phyloP scores from a whole-genome alignment of 2,329 filamentous ascomycete genomes.

The Penicillium glabrum region DNA sequence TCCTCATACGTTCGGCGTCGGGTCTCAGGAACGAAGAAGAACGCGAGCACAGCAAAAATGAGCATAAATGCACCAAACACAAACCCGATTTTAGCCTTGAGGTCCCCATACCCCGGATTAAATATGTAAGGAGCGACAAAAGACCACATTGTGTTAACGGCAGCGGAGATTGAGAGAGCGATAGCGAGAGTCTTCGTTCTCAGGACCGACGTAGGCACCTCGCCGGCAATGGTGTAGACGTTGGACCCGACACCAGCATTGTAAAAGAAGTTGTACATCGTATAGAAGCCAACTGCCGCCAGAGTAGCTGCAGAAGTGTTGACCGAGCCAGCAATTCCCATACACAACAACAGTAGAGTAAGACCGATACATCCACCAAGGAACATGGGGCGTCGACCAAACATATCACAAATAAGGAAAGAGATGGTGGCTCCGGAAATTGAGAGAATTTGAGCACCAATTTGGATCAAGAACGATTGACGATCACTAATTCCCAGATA shows the following conservation, averaged over 20 bases:
- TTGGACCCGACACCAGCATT: slow-evolving; percentile 3
- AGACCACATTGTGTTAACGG: slow-evolving; percentile 8
- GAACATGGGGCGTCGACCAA: slow-evolving; percentile 3
- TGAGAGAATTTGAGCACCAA: slow-evolving; percentile 3
- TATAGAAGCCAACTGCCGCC: slow-evolving; percentile 5
- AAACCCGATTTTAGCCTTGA: slow-evolving; percentile 30
- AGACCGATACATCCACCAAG: not conserved
- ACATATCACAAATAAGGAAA: not conserved
- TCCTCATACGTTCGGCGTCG: slow-evolving; percentile 1
- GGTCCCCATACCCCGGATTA: slow-evolving; percentile 18
- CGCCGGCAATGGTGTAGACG: slow-evolving; percentile 5
- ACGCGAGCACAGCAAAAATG: not conserved
- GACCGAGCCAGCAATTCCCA: slow-evolving; percentile 2
- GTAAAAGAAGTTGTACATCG: slow-evolving; percentile 6
- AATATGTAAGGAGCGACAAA: slow-evolving; percentile 15
- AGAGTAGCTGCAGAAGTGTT: not conserved
- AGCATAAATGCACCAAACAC: slow-evolving; percentile 12
- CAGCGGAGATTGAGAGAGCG: not conserved
- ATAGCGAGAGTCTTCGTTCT: slow-evolving; percentile 1
- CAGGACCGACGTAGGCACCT: slow-evolving; percentile 1
- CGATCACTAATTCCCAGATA: slow-evolving; percentile 2
- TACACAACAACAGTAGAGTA: not conserved
- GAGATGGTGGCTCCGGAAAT: slow-evolving; percentile 1
- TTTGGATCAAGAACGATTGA: slow-evolving; percentile 2
- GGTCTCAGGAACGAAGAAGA: not conserved